phyloP scores from a whole-genome alignment of 176 grass and related monocot species.

The Puccinellia tenuiflora region DNA sequence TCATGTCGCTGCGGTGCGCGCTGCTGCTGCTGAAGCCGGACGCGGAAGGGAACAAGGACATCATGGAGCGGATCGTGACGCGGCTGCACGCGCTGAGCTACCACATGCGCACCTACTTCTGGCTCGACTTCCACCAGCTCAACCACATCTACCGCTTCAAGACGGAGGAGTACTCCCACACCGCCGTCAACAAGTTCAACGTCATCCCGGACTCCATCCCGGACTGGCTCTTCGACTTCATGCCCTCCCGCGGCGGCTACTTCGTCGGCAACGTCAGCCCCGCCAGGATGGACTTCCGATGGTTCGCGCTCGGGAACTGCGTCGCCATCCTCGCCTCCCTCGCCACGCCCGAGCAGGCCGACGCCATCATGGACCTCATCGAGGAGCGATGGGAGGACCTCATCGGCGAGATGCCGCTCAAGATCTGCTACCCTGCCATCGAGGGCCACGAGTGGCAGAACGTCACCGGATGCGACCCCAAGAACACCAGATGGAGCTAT shows the following conservation, averaged over 20 bases:
- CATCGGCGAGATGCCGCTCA: slow-evolving; percentile 86
- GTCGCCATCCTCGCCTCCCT: slow-evolving; percentile 83
- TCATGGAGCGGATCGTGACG: slow-evolving; percentile 62
- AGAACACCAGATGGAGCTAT: slow-evolving; percentile 97
- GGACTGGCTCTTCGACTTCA: slow-evolving; percentile 93
- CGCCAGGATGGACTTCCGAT: slow-evolving; percentile 87
- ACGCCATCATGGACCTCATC: slow-evolving; percentile 87
- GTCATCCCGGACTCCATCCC: slow-evolving; percentile 97
- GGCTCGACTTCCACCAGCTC: slow-evolving; percentile 84
- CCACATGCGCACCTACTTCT: slow-evolving; percentile 92
- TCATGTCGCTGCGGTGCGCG: slow-evolving; percentile 81
- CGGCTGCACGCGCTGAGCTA: slow-evolving; percentile 85
- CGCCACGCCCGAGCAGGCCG: slow-evolving; percentile 75
- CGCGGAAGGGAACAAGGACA: slow-evolving; percentile 60
- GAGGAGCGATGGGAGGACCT: slow-evolving; percentile 92
- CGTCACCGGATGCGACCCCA: slow-evolving; percentile 81
- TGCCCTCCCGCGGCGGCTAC: slow-evolving; percentile 77
- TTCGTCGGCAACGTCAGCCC: slow-evolving; percentile 97
- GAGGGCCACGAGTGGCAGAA: slow-evolving; percentile 78
- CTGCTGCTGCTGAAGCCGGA: slow-evolving; percentile 67
- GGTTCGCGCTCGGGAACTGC: slow-evolving; percentile 88
- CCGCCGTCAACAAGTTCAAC: slow-evolving; percentile 98
- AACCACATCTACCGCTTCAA: slow-evolving; percentile 86
- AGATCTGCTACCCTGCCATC: slow-evolving; percentile 81
- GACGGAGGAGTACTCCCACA: slow-evolving; percentile 98